Conservation (phyloP, 352 stramenopile genomes). For the Phytophthora citrophthora region DNA sequence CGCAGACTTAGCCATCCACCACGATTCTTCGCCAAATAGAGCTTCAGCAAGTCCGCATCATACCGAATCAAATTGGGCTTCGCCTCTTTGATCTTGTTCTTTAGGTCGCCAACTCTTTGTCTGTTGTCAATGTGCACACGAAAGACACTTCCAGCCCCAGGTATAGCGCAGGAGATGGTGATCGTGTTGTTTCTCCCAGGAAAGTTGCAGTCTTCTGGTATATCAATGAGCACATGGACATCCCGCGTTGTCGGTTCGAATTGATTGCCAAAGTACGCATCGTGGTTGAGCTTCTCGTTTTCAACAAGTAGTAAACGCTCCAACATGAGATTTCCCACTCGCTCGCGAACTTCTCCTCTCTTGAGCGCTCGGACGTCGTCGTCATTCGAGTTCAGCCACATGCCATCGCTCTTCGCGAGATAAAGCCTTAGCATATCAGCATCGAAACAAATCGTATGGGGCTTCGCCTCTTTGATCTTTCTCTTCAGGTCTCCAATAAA, state of each 20-base stretch:
- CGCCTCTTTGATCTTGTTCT: too few relatives aligned
- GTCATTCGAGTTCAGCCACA: background rate
- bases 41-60: background rate
- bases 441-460: too few relatives aligned
- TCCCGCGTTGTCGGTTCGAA: background rate
- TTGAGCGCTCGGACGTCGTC: background rate
- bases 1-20: background rate
- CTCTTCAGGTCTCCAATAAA: too few relatives aligned
- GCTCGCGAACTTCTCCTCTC: background rate
- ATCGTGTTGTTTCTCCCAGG: too few relatives aligned
- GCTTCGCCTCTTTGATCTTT: too few relatives aligned
- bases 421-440: background rate
- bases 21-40: background rate
- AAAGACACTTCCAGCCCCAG: too few relatives aligned
- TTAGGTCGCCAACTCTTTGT: too few relatives aligned
- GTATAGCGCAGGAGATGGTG: too few relatives aligned
- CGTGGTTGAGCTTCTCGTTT: background rate
- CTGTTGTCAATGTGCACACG: too few relatives aligned
- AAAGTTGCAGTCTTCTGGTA: background rate
- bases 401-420: background rate
- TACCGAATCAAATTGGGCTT: too few relatives aligned
- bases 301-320: background rate
- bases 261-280: background rate
- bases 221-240: background rate
- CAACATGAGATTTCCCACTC: background rate